phyloP scores from a whole-genome alignment of 495 filamentous ascomycete species.

The Usnea hakonensis region DNA sequence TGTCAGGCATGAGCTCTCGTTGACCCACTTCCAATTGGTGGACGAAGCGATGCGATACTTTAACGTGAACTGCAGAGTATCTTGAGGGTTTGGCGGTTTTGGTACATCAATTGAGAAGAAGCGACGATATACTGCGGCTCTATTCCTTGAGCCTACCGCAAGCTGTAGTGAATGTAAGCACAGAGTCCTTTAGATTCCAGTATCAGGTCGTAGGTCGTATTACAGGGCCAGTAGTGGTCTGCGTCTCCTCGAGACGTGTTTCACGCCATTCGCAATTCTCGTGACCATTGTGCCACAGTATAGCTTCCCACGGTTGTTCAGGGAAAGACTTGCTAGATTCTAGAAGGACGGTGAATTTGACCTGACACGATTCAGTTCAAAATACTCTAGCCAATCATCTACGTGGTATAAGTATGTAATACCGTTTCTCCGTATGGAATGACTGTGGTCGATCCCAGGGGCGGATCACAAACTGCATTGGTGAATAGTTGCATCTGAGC shows the following conservation, averaged over 20 bases:
- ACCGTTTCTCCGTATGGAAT: conserved; percentile 34
- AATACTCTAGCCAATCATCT: background rate
- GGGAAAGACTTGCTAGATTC: conserved; percentile 52
- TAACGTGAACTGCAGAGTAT: conserved; percentile 60
- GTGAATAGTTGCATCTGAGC: conserved; percentile 46
- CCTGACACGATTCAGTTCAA: conserved; percentile 26
- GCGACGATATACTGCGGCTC: conserved; percentile 22
- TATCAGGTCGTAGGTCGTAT: conserved; percentile 20
- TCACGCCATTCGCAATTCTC: conserved; percentile 32
- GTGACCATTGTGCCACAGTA: conserved; percentile 65
- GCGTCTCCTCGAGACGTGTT: conserved; percentile 29
- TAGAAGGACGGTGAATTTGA: conserved; percentile 62
- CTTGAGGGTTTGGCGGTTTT: conserved; percentile 26
- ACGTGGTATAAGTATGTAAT: conserved; percentile 11
- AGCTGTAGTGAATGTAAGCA: conserved; percentile 29
- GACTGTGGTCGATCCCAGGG: conserved; percentile 61
- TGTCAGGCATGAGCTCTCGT: conserved; percentile 48
- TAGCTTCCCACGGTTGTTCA: conserved; percentile 58
- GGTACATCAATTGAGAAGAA: conserved; percentile 35
- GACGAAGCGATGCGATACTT: conserved; percentile 54
- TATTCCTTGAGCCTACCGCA: conserved; percentile 28
- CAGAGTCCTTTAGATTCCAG: conserved; percentile 30
- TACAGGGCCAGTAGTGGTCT: conserved; percentile 32
- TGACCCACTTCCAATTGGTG: conserved; percentile 67
- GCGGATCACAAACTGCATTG: conserved; percentile 51